A percentile compares a stretch with the other conserved stretches of the same genome.
These are phyloP conservation scores for Polytolypa hystricis DNA, from an alignment of 2,329 filamentous ascomycete species.

Conservation along the genomic window DNA sequence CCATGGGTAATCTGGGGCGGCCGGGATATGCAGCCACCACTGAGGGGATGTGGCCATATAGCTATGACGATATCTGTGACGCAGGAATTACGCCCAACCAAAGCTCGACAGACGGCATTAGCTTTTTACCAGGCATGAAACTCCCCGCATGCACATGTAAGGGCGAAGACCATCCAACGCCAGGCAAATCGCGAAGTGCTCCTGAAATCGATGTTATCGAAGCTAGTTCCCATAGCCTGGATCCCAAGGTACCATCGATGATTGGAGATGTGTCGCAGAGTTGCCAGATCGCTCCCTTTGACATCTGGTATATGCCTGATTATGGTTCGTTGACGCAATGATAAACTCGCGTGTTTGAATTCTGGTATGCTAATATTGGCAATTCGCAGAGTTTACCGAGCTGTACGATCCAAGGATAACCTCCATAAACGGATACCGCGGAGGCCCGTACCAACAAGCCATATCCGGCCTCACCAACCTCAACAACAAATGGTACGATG, in stretches of 20 bases:
- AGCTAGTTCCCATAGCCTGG: slow-evolving; percentile 48
- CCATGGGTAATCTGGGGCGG: slow-evolving; percentile 61
- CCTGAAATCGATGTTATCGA: slow-evolving; percentile 65
- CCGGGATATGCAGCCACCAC: slow-evolving; percentile 59
- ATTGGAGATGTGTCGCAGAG: slow-evolving; percentile 56
- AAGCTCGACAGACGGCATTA: slow-evolving; percentile 55
- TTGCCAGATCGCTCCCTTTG: slow-evolving; percentile 58
- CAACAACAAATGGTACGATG: slow-evolving; percentile 57
- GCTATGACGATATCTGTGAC: slow-evolving; percentile 58
- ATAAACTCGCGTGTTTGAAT: neutral
- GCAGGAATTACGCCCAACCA: slow-evolving; percentile 62
- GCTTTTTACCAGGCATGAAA: slow-evolving; percentile 57
- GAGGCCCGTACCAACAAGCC: slow-evolving; percentile 53
- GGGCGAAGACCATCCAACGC: slow-evolving; percentile 53
- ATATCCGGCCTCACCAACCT: slow-evolving; percentile 50
- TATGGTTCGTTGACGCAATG: slow-evolving; percentile 29
- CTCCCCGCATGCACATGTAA: slow-evolving; percentile 57
- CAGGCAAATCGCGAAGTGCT: slow-evolving; percentile 53
- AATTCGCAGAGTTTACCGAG: slow-evolving; percentile 45
- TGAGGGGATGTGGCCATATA: slow-evolving; percentile 65
- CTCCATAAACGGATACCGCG: slow-evolving; percentile 49
- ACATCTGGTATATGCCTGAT: slow-evolving; percentile 57
- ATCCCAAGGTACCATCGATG: slow-evolving; percentile 35
- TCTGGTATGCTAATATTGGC: slow-evolving; percentile 1
- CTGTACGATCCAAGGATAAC: slow-evolving; percentile 51